Percentiles rank a stretch among this genome's conserved stretches.
Evolutionary conservation across 371 early-diverging fungal genomes (phyloP).

Genomic region (Lichtheimia hyalospora): DNA sequence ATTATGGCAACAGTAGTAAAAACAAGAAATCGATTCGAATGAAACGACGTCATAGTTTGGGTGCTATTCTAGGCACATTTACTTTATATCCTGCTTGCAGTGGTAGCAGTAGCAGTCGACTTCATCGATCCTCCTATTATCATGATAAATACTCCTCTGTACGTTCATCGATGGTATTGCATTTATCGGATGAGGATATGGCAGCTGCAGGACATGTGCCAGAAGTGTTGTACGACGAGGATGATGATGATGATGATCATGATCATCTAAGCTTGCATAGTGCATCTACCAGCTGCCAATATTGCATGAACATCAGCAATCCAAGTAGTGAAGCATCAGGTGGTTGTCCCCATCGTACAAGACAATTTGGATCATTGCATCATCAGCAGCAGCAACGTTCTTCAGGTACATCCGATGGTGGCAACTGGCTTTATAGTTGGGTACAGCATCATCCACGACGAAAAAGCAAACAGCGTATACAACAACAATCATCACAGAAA

Average conservation of each 20-base stretch:
- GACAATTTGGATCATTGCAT: neutral
- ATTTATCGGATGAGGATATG: slow-evolving; percentile 7
- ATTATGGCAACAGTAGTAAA: neutral
- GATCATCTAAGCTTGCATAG: neutral
- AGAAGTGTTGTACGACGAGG: slow-evolving; percentile 5
- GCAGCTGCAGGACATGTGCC: slow-evolving; percentile 4
- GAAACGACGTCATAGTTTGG: slow-evolving; percentile 6
- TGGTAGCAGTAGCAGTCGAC: slow-evolving; percentile 1
- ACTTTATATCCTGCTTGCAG: neutral
- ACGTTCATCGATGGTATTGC: slow-evolving; percentile 13
- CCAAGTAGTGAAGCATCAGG: neutral
- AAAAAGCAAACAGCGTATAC: slow-evolving; percentile 5
- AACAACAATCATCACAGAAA: too few relatives aligned
- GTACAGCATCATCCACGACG: slow-evolving; percentile 9
- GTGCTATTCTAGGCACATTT: neutral
- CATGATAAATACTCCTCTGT: slow-evolving; percentile 6
- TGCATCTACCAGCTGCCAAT: slow-evolving; percentile 6
- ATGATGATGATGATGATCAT: neutral
- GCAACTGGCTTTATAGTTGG: slow-evolving; percentile 10
- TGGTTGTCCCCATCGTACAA: neutral
- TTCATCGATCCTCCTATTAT: neutral
- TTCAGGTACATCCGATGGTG: neutral
- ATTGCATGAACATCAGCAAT: neutral
- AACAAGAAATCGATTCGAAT: slow-evolving; percentile 6
- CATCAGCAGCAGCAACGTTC: neutral